Evolutionary conservation across 768 basidiomycete species (phyloP).

Genomic region (Porpolomopsis calyptriformis): DNA sequence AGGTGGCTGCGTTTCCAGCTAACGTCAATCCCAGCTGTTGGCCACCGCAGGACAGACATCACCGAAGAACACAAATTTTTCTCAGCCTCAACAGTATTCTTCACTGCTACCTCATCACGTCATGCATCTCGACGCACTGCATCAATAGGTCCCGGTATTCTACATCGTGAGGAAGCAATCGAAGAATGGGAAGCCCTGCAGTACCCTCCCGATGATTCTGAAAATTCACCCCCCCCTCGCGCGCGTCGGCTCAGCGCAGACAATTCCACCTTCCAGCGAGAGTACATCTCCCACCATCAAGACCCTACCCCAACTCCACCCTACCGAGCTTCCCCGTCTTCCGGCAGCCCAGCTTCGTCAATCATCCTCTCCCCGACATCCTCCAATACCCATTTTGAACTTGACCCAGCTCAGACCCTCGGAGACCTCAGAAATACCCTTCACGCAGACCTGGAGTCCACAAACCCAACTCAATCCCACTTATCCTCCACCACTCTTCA

Average conservation of each 20-base stretch:
- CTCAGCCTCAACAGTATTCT: slow-evolving; percentile 61
- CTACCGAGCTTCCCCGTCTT: slow-evolving; percentile 21
- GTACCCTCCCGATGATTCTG: slow-evolving; percentile 10
- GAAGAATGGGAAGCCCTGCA: slow-evolving; percentile 27
- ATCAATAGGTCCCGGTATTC: slow-evolving; percentile 40
- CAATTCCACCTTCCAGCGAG: slow-evolving; percentile 22
- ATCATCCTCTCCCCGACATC: neutral
- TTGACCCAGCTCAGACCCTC: slow-evolving; percentile 23
- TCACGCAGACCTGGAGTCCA: slow-evolving; percentile 18
- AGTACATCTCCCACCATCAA: slow-evolving; percentile 24
- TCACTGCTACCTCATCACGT: slow-evolving; percentile 44
- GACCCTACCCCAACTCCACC: slow-evolving; percentile 26
- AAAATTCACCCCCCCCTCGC: slow-evolving; percentile 4
- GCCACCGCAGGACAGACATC: slow-evolving; percentile 63
- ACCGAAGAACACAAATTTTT: slow-evolving; percentile 71
- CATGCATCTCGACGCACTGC: too few species aligned
- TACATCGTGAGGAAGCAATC: slow-evolving; percentile 23
- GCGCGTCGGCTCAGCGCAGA: slow-evolving; percentile 26
- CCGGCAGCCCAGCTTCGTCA: neutral
- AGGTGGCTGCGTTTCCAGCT: slow-evolving; percentile 1
- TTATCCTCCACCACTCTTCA: slow-evolving; percentile 1
- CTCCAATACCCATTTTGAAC: slow-evolving; percentile 1
- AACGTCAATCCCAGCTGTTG: slow-evolving; percentile 35
- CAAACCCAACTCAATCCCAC: slow-evolving; percentile 12
- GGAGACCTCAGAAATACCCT: slow-evolving; percentile 31